Evolutionary conservation across 2,329 filamentous ascomycete genomes (phyloP).

Genomic region (Neoarthrinium moseri): DNA sequence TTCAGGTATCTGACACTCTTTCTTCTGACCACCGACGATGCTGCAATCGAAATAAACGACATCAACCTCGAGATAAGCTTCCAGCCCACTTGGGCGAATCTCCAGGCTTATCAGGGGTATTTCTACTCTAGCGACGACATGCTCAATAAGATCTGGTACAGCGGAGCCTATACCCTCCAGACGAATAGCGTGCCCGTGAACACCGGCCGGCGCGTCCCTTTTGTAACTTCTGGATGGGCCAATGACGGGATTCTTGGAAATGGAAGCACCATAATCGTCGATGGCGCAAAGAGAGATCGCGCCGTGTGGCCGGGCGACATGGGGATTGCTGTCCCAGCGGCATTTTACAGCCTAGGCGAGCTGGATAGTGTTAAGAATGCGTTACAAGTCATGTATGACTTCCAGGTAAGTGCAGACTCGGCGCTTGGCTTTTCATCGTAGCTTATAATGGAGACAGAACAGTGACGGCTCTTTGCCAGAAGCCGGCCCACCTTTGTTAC

Average conservation of each 20-base stretch:
- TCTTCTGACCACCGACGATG: conserved; percentile 26
- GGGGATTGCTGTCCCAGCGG: conserved; percentile 47
- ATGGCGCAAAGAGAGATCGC: conserved; percentile 53
- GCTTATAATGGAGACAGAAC: background rate
- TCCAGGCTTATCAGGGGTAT: conserved; percentile 51
- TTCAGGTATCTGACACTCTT: conserved; percentile 43
- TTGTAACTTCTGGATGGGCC: conserved; percentile 21
- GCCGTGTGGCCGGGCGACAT: conserved; percentile 59
- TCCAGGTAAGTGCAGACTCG: conserved; percentile 28
- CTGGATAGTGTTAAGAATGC: conserved; percentile 45
- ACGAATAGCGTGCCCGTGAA: conserved; percentile 21
- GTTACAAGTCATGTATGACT: conserved; percentile 34
- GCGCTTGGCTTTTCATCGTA: too few relatives aligned
- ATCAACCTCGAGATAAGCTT: conserved; percentile 25
- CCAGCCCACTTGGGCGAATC: conserved; percentile 39
- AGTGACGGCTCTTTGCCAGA: conserved; percentile 6
- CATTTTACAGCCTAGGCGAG: conserved; percentile 48
- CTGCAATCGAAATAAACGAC: conserved; percentile 19
- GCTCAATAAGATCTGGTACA: conserved; percentile 56
- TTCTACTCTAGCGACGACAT: conserved; percentile 49
- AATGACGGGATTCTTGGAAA: conserved; percentile 26
- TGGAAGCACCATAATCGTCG: conserved; percentile 32
- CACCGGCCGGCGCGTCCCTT: conserved; percentile 25
- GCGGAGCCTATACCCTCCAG: conserved; percentile 52
- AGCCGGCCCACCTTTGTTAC: conserved; percentile 7